Conservation (phyloP, 83 land plant species). For the Diphasiastrum complanatum region DNA sequence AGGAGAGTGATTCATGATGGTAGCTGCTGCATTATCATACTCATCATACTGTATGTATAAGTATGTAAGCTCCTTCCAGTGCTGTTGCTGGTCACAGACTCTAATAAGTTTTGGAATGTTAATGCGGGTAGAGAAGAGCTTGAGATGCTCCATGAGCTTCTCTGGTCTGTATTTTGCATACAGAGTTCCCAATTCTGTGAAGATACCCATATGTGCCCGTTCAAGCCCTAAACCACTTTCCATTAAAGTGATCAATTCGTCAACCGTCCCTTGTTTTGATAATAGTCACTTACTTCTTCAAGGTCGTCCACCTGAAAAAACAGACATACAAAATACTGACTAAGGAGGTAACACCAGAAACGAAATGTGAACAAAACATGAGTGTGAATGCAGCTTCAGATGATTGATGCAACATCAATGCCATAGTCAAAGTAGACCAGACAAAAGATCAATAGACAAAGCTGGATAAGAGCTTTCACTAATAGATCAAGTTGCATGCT, state of each 20-base stretch:
- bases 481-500: too few relatives aligned
- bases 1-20: constrained; percentile 96
- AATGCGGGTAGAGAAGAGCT: constrained; percentile 86
- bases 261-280: constrained; percentile 89
- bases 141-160: constrained; percentile 98
- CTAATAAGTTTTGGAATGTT: constrained; percentile 97
- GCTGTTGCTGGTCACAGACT: constrained; percentile 97
- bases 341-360: neutral
- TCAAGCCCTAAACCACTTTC: constrained; percentile 97
- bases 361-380: neutral
- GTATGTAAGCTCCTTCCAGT: constrained; percentile 96
- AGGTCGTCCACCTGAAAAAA: constrained; percentile 82
- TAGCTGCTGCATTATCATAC: constrained; percentile 95
- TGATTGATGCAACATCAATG: too few relatives aligned
- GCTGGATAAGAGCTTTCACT: too few relatives aligned
- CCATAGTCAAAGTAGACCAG: too few relatives aligned
- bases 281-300: constrained; percentile 96
- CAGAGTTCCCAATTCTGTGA: constrained; percentile 87
- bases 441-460: too few relatives aligned
- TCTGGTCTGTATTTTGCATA: constrained; percentile 94
- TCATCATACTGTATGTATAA: constrained; percentile 96
- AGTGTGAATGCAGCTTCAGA: neutral
- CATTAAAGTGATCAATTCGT: constrained; percentile 90
- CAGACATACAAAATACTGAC: neutral
- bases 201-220: constrained; percentile 99